Percentiles rank a stretch among this genome's conserved stretches.
phyloP scores from a whole-genome alignment of 495 filamentous ascomycete genomes.

The Penicillium chermesinum region DNA sequence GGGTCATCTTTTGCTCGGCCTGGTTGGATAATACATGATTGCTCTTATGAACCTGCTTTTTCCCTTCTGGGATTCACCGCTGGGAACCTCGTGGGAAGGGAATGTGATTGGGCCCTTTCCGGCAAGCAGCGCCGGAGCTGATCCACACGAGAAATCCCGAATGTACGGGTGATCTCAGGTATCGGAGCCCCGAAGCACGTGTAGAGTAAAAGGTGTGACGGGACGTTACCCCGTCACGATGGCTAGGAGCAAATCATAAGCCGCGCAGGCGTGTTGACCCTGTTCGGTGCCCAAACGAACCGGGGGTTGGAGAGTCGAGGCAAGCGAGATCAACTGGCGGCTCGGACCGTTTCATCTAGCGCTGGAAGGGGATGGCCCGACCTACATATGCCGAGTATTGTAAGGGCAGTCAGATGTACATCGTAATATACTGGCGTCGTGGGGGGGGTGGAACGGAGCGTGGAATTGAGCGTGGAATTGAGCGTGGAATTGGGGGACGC shows the following conservation, averaged over 20 bases:
- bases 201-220: conserved; percentile 15
- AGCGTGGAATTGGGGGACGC: too few relatives aligned
- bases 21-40: too few relatives aligned
- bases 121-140: background rate
- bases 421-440: too few relatives aligned
- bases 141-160: too few relatives aligned
- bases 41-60: too few relatives aligned
- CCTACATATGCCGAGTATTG: background rate
- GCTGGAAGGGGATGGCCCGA: background rate
- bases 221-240: conserved; percentile 12
- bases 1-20: too few relatives aligned
- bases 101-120: background rate
- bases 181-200: background rate
- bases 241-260: too few relatives aligned
- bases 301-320: background rate
- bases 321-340: conserved; percentile 13
- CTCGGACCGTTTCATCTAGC: conserved; percentile 22
- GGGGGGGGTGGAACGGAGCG: too few relatives aligned
- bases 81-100: too few relatives aligned
- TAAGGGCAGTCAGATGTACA: background rate
- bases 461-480: too few relatives aligned
- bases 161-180: too few relatives aligned
- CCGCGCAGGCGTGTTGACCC: background rate
- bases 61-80: too few relatives aligned
- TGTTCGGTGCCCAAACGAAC: conserved; percentile 15